These are phyloP conservation scores for Penicillium occitanis DNA, from an alignment of 2,329 filamentous ascomycete genomes.

Conservation along the genomic window DNA sequence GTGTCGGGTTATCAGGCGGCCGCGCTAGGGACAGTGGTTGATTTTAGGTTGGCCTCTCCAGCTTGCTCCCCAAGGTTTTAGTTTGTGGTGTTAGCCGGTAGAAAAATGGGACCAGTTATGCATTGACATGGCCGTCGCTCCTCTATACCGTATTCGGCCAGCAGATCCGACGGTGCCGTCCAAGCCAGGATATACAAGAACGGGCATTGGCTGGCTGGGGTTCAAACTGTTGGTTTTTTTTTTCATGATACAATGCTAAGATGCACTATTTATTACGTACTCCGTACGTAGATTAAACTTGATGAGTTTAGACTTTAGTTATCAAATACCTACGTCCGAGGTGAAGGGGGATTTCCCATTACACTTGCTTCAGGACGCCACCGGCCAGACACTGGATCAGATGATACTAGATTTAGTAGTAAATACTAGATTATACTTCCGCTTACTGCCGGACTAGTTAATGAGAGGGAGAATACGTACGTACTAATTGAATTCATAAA, in stretches of 20 bases:
- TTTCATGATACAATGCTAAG: no score
- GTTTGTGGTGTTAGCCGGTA: neutral
- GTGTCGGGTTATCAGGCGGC: neutral
- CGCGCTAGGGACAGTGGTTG: neutral
- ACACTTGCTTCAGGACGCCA: no score
- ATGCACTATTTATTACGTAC: no score
- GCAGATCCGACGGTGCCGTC: neutral
- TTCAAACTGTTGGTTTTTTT: neutral
- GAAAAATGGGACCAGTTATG: neutral
- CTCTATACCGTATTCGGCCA: constrained; percentile 3
- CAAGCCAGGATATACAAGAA: neutral
- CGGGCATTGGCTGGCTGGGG: neutral
- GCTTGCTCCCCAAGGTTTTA: neutral
- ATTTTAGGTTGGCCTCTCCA: neutral
- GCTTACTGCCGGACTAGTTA: neutral
- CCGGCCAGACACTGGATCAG: neutral
- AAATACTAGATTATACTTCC: no score
- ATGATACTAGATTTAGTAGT: no score
- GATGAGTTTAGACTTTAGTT: neutral
- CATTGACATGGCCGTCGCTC: neutral
- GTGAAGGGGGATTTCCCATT: neutral
- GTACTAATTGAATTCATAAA: no score
- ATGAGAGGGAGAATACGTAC: neutral
- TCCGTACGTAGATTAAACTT: neutral
- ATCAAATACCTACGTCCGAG: neutral